phyloP scores from a whole-genome alignment of 768 basidiomycete genomes.

The Rhodotorula paludigena region DNA sequence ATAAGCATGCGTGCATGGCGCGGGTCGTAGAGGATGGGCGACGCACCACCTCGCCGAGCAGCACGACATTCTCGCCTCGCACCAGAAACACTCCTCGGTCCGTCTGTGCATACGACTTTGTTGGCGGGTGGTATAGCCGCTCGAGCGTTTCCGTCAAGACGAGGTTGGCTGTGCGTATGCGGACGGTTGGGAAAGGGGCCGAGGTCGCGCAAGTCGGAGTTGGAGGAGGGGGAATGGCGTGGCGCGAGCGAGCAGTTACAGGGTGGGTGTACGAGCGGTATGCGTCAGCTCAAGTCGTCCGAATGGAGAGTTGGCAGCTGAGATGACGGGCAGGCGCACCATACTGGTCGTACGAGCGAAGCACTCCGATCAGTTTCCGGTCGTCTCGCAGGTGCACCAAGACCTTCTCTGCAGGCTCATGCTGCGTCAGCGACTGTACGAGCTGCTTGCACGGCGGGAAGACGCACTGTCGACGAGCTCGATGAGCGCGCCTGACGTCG shows the following conservation, averaged over 20 bases:
- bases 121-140: conserved; percentile 78
- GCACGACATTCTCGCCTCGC: conserved; percentile 94
- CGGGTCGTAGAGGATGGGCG: conserved; percentile 8
- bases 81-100: conserved; percentile 88
- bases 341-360: conserved; percentile 97
- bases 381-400: conserved; percentile 94
- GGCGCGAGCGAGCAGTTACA: neutral
- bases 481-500: conserved; percentile 95
- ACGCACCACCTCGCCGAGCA: conserved; percentile 92
- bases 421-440: neutral
- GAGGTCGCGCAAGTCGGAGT: too few species aligned
- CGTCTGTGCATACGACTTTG: conserved; percentile 69
- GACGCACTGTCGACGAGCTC: conserved; percentile 99
- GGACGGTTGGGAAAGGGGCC: neutral
- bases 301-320: too few species aligned
- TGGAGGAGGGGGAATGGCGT: neutral
- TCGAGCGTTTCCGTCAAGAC: conserved; percentile 94
- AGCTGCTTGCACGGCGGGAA: conserved; percentile 26
- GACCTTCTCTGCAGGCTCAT: conserved; percentile 75
- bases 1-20: conserved; percentile 20
- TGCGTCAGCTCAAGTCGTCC: neutral
- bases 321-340: conserved; percentile 55
- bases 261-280: neutral
- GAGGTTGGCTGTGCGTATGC: conserved; percentile 70
- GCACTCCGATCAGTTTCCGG: conserved; percentile 88